These are phyloP conservation scores for Leersia perrieri DNA, from an alignment of 176 grass and related monocot species.

Conservation along the genomic window DNA sequence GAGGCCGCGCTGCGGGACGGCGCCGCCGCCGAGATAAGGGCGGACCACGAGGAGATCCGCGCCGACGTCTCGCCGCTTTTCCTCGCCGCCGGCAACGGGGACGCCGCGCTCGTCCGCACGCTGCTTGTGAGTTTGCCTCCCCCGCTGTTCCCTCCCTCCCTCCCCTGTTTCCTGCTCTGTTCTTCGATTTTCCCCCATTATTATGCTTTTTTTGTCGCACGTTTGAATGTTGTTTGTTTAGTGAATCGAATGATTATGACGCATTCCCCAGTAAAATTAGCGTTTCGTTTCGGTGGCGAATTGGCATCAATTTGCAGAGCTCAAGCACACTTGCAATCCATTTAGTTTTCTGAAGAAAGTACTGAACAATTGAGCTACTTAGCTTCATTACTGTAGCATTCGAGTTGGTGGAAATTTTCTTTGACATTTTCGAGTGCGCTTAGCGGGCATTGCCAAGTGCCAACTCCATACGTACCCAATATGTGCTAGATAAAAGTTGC, in stretches of 20 bases:
- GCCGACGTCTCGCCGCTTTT: constrained; percentile 93
- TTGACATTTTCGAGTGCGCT: constrained; percentile 31
- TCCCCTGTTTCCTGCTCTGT: neutral
- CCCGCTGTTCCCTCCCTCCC: neutral
- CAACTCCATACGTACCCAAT: neutral
- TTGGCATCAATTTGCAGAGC: neutral
- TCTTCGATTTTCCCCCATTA: neutral
- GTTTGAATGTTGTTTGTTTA: neutral
- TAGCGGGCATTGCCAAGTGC: neutral
- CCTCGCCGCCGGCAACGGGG: constrained; percentile 82
- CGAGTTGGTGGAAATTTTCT: neutral
- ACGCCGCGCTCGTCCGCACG: constrained; percentile 72
- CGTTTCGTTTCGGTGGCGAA: neutral
- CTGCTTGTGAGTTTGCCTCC: constrained; percentile 88
- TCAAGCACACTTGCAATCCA: neutral
- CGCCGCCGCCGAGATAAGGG: constrained; percentile 55
- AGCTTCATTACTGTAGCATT: neutral
- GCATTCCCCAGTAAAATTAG: neutral
- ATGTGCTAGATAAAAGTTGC: constrained; percentile 9
- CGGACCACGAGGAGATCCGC: constrained; percentile 80
- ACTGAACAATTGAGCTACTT: neutral
- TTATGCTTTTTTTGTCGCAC: neutral
- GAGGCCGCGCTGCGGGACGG: constrained; percentile 65
- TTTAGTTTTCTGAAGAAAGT: neutral
- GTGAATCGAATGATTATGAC: neutral